Evolutionary conservation across 192 early-diverging fungal species (phyloP), one percentile per base, ranked within the genome.

Genomic region (Coemansia nantahalensis): DNA sequence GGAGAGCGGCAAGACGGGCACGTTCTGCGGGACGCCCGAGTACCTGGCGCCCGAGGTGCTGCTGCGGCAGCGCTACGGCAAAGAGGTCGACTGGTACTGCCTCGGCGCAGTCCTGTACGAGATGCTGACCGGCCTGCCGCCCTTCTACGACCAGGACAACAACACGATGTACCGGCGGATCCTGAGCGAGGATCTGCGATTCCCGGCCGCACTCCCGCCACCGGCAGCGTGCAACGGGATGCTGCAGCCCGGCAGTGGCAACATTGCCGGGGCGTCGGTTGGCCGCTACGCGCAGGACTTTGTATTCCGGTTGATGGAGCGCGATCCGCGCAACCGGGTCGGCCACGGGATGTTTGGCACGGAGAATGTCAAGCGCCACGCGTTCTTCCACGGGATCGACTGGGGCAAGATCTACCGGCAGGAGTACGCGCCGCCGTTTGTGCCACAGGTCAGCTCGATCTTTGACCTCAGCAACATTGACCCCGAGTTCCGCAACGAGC

Each of bases 11-110:
- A 85, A 82, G 23, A 90, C 88, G 0, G 65, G 78, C 33, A 86
- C 86, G 0, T 88, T 90, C 52, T 90, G 88, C 72, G 88, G 88
- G 8, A 90, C 88, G 15, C 85, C 88, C 22, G 86, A 78, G 62
- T 84, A 86, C 41, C 67, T 89, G 39, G 86, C 87, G 1, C 87
- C 87, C 21, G 87, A 89, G 59, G 81, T 89, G 16, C 55, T 88
- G 16, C 54, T 76, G 48, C 79, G 81, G 5, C 66, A 85, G 49
- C 71, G 79, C 12, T 89, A 89, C 51, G 80, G 76, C 49, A 80
- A 80, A 23, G 77, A 79, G 18, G 84, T 89, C 18, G 87, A 89
- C 61, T 88, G 86, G 87, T 89, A 83, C 70, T 80, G 85, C 19
- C 78, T 90, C 9, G 87, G 87, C 5, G 82, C 88, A 19, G 73